Evolutionary conservation across 2,329 filamentous ascomycete species (phyloP), one percentile per base, ranked within the genome.

Genomic region (Tricladium varicosporioides): DNA sequence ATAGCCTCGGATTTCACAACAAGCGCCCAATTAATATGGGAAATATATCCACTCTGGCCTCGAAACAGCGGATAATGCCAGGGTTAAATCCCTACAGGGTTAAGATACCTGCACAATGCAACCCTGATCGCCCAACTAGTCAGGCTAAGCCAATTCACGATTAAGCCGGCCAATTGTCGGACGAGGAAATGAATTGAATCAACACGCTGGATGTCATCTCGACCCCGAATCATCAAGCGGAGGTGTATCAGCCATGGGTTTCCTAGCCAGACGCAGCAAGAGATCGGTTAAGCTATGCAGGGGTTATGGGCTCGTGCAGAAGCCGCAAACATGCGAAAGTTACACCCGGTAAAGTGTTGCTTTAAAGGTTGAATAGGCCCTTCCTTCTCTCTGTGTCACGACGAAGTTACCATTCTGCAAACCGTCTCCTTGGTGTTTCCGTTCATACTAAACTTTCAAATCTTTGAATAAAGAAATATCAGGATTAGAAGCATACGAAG

Each of bases 281-380:
- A 40, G n/a, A 40, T 40, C 36, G 9, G 36, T 10, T 40, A n/a
- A 40, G 36, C 10, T n/a, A 11, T n/a, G 36, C 43, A 22, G 10
- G 15, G 43, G 43, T 27, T n/a, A 22, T 16, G 15, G 43, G 15
- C 43, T 16, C 43, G 18, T 16, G 43, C 43, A 46, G n/a, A 46
- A 51, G 48, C 48, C 48, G 15, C 48, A 51, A 40, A 13, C 15
- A 27, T 43, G 14, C 5, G 2, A 33, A 5, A 42, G 48, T 43
- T 43, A 51, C 48, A 51, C 48, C 48, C 48, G 48, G 15, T 43
- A 22, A 42, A 49, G 27, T 15, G n/a, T 43, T 11, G 31, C 51
- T 53, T 53, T 53, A 53, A 53, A 53, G 44, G 43, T 48, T 47
- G 43, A 53, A 53, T 53, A n/a, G 19, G 9, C 31, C 51, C 51